Evolutionary conservation across 768 basidiomycete species (phyloP).

Genomic region (Suillus plorans): DNA sequence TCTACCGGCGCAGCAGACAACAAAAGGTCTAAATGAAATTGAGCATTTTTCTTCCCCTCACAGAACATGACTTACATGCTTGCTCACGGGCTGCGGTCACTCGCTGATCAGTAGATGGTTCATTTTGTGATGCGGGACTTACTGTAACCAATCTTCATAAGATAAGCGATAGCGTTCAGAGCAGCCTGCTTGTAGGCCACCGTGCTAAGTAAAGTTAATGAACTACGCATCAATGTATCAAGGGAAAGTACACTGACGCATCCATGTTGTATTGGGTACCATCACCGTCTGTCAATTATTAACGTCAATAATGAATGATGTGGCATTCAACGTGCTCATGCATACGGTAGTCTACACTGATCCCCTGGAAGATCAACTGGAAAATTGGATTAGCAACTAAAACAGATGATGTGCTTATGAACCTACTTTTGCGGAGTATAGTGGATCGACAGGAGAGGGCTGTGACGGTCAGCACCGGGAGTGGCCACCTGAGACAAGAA

Average conservation of each 20-base stretch:
- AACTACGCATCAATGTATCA: neutral
- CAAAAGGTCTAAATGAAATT: conserved; percentile 49
- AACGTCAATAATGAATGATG: conserved; percentile 6
- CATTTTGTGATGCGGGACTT: conserved; percentile 24
- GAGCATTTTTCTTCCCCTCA: neutral
- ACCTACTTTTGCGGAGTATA: conserved; percentile 65
- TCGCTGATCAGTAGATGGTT: neutral
- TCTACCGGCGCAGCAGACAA: conserved; percentile 71
- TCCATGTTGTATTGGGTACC: conserved; percentile 80
- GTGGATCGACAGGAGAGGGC: conserved; percentile 74
- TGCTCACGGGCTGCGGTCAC: conserved; percentile 63
- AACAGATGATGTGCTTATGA: neutral
- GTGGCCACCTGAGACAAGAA: neutral
- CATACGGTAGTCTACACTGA: conserved; percentile 70
- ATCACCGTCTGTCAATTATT: conserved; percentile 51
- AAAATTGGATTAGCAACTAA: conserved; percentile 2
- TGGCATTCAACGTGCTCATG: conserved; percentile 8
- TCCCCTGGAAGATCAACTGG: conserved; percentile 71
- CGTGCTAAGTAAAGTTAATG: conserved; percentile 40
- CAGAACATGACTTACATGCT: conserved; percentile 46
- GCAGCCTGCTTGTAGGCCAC: conserved; percentile 83
- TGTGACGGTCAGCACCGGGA: conserved; percentile 22
- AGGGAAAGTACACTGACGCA: conserved; percentile 43
- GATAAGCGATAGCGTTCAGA: conserved; percentile 70
- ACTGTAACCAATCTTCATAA: conserved; percentile 74